Conservation (phyloP, 208 protist species). For the Leishmania tropica region DNA sequence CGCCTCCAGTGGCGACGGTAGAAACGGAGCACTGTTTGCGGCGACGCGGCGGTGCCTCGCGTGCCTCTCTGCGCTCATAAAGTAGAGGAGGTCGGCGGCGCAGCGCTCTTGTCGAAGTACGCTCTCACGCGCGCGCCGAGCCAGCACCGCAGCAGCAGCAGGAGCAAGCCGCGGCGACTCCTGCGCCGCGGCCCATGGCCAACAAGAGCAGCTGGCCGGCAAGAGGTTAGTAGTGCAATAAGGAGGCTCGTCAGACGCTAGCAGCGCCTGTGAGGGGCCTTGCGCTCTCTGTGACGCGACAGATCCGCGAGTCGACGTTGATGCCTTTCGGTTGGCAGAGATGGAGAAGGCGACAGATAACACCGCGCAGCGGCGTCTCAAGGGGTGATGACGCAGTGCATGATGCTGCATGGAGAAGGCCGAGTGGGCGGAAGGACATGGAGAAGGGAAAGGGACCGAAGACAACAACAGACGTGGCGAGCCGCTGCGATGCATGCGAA, state of each 20-base stretch:
- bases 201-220: background rate
- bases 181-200: background rate
- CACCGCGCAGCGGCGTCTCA: slow-evolving; percentile 1
- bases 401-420: background rate
- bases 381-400: background rate
- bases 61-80: slow-evolving; percentile 21
- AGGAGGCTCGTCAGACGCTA: background rate
- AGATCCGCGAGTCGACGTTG: background rate
- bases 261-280: slow-evolving; percentile 5
- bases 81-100: slow-evolving; percentile 29
- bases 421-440: background rate
- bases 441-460: background rate
- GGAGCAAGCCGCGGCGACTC: slow-evolving; percentile 9
- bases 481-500: slow-evolving; percentile 1
- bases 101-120: slow-evolving; percentile 22
- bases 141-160: slow-evolving; percentile 19
- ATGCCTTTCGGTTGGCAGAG: background rate
- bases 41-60: background rate
- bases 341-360: background rate
- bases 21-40: background rate
- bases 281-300: background rate
- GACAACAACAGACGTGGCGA: background rate
- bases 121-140: slow-evolving; percentile 17
- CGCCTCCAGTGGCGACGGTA: background rate
- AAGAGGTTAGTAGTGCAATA: background rate